Percentiles rank a stretch among this genome's conserved stretches.
Evolutionary conservation across 78 protist genomes (phyloP).

Genomic region (Blattamonas nauphoetae): DNA sequence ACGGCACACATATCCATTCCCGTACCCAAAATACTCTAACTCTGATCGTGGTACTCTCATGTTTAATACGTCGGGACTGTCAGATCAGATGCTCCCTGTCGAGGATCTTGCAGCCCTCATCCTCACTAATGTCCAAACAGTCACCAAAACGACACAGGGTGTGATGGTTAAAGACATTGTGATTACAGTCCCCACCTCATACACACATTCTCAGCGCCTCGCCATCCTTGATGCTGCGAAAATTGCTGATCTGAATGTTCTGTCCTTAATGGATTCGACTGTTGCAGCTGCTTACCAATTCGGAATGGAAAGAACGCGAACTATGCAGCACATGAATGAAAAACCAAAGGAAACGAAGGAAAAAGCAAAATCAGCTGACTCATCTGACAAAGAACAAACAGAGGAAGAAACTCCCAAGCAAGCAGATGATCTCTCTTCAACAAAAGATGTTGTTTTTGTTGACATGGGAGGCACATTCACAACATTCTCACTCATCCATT

Average conservation of each 20-base stretch:
- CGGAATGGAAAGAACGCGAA: not conserved
- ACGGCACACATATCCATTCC: not conserved
- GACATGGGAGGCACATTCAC: not conserved
- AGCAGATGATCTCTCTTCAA: too few relatives aligned
- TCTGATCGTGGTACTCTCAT: not conserved
- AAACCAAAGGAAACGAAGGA: not conserved
- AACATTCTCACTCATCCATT: not conserved
- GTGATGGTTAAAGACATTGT: not conserved
- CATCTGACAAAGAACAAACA: not conserved
- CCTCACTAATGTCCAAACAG: not conserved
- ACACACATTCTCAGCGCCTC: slow-evolving; percentile 1
- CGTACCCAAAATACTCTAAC: not conserved
- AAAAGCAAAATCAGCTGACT: too few relatives aligned
- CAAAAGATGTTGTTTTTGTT: not conserved
- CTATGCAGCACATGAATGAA: not conserved
- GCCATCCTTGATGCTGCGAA: slow-evolving; percentile 20
- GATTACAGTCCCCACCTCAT: slow-evolving; percentile 10
- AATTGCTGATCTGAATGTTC: slow-evolving; percentile 9
- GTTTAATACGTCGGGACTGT: not conserved
- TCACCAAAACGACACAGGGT: not conserved
- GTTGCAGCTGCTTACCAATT: not conserved
- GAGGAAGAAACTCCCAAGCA: too few relatives aligned
- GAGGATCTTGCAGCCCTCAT: not conserved
- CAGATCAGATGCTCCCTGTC: not conserved
- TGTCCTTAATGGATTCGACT: not conserved